These are phyloP conservation scores for Cadophora malorum DNA, from an alignment of 2,329 filamentous ascomycete species.

Conservation along the genomic window DNA sequence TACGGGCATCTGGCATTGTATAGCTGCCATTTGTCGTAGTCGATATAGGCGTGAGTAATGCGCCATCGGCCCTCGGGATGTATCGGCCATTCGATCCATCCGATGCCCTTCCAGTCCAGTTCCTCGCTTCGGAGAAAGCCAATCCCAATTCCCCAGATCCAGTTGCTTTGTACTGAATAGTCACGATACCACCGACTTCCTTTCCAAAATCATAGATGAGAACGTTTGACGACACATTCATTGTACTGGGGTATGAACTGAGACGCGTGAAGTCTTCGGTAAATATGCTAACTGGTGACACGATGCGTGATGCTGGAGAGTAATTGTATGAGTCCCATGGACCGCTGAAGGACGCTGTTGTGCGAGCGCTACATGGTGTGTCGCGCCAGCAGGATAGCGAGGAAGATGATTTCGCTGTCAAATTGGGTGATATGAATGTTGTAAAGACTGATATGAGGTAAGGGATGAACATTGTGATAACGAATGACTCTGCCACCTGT, in stretches of 20 bases:
- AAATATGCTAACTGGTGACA: constrained; percentile 55
- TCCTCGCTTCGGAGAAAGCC: constrained; percentile 55
- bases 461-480: constrained; percentile 12
- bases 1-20: constrained; percentile 51
- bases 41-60: constrained; percentile 52
- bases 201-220: constrained; percentile 64
- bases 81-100: constrained; percentile 56
- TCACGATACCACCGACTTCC: constrained; percentile 63
- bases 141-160: constrained; percentile 51
- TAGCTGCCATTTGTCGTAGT: constrained; percentile 47
- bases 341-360: constrained; percentile 57
- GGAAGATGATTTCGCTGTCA: background rate
- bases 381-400: constrained; percentile 57
- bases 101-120: constrained; percentile 53
- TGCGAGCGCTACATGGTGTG: constrained; percentile 55
- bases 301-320: constrained; percentile 57
- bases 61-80: constrained; percentile 52
- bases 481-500: background rate
- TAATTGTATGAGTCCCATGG: constrained; percentile 64
- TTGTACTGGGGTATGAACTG: constrained; percentile 31
- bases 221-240: constrained; percentile 48
- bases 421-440: background rate
- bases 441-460: constrained; percentile 4
- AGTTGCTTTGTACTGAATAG: constrained; percentile 55
- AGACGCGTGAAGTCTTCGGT: constrained; percentile 43